phyloP scores from a whole-genome alignment of 306 rosid species.

The Quercus glauca region DNA sequence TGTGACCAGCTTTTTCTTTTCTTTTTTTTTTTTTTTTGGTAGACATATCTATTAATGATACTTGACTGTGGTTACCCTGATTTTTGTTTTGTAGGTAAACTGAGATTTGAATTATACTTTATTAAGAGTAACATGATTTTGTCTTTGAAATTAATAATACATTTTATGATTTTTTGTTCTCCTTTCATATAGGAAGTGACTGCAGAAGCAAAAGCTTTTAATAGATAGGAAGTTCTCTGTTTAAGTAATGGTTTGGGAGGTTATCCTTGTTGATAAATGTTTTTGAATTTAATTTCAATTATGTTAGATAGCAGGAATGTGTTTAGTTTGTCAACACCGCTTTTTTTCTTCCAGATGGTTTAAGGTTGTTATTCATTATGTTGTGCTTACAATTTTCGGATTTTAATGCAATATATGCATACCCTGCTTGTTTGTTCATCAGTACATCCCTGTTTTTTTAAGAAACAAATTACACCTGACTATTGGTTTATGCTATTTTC shows the following conservation, averaged over 20 bases:
- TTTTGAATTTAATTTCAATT: not conserved
- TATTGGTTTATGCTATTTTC: not conserved
- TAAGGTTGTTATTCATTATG: not conserved
- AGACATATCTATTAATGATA: not conserved
- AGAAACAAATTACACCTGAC: slow-evolving; percentile 7
- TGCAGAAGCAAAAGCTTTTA: not conserved
- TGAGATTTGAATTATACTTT: not conserved
- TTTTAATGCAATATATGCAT: not conserved
- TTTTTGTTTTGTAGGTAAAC: not conserved
- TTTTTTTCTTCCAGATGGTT: not conserved
- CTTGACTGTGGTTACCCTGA: not conserved
- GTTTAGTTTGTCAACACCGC: not conserved
- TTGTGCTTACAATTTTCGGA: not conserved
- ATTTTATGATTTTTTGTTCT: not conserved
- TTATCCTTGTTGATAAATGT: not conserved
- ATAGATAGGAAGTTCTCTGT: not conserved
- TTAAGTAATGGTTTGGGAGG: not conserved
- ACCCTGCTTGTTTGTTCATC: slow-evolving; percentile 5
- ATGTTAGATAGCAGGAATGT: not conserved
- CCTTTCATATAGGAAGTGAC: not conserved
- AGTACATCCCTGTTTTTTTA: not conserved
- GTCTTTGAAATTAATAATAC: not conserved
- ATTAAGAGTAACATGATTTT: not conserved
- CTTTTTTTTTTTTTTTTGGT: not conserved
- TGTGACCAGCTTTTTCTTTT: not conserved